Evolutionary conservation across 352 stramenopile species (phyloP), one percentile per base, ranked within the genome.

Genomic region (Hyaloperonospora brassicae): DNA sequence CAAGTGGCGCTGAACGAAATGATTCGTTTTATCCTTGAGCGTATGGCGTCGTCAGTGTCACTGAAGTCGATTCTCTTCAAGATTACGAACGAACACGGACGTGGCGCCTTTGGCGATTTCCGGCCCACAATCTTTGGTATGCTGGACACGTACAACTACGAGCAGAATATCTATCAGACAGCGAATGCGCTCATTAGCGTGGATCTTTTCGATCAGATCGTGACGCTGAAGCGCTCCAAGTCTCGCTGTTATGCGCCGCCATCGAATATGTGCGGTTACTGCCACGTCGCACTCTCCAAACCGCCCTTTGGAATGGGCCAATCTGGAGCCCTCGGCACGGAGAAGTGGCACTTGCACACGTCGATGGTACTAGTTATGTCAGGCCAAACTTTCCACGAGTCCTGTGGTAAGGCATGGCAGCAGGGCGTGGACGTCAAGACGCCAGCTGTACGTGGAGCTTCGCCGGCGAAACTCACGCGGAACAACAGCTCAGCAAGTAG

Each of bases 21-120:
- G 47, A 86, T 97, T 35, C 83, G 87, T 23, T 87, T 97, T 59
- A 95, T 95, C 51, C 90, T 98, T 42, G 89, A 97, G 65, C 77
- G 89, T 35, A 97, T 98, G 89, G 87, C 95, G 30, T 95, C 87
- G 1, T 96, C 81, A 30, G 90, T 98, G 47, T 95, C 91, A 30
- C 67, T 97, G 10, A 89, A 87, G 63, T 89, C 94, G 57, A 92
- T 98, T 35, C 67, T 98, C 48, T 93, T 95, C 51, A 98, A 98
- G 73, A 95, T 98, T 50, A 97, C 91, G 47, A 96, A 87, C 44
- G 93, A 97, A 63, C 87, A 97, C 67, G 86, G 88, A 9, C 87
- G 88, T 50, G 94, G 86, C 61, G 82, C 89, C 40, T 94, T 98
- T 58, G 91, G 90, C 21, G 93, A 98, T 57, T 95, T 98, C 64